Evolutionary conservation across 352 stramenopile species (phyloP).

Genomic region (Globisporangium cederbergense): DNA sequence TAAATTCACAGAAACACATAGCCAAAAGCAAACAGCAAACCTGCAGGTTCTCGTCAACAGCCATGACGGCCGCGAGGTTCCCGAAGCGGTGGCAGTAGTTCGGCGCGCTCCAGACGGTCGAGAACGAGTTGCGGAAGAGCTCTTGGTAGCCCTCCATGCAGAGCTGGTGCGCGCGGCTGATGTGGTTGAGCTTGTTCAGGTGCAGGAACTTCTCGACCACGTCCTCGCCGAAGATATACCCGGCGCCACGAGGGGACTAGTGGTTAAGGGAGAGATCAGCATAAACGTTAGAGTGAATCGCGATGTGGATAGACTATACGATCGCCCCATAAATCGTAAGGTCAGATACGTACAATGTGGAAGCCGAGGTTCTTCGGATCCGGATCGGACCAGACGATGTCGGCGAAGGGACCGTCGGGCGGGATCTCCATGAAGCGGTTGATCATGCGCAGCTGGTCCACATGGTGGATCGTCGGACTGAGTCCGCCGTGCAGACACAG

Average conservation of each 20-base stretch:
- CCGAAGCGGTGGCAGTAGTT: slow-evolving; percentile 89
- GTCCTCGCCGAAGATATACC: slow-evolving; percentile 87
- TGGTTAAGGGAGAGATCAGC: neutral
- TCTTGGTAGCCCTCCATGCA: slow-evolving; percentile 85
- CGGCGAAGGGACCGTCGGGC: slow-evolving; percentile 69
- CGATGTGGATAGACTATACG: neutral
- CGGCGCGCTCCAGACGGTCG: slow-evolving; percentile 81
- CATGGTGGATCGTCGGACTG: slow-evolving; percentile 63
- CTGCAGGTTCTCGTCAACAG: slow-evolving; percentile 56
- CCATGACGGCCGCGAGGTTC: slow-evolving; percentile 71
- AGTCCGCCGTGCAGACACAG: slow-evolving; percentile 68
- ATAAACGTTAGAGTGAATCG: neutral
- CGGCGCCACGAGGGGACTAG: slow-evolving; percentile 70
- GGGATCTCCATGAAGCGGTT: slow-evolving; percentile 80
- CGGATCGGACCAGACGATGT: slow-evolving; percentile 85
- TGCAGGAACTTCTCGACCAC: slow-evolving; percentile 84
- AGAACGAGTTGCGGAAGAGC: slow-evolving; percentile 73
- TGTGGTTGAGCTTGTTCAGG: slow-evolving; percentile 74
- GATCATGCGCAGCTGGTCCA: slow-evolving; percentile 93
- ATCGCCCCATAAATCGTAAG: no score
- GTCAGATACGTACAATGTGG: slow-evolving; percentile 40
- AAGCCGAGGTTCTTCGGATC: slow-evolving; percentile 84
- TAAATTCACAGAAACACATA: neutral
- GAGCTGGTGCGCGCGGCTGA: slow-evolving; percentile 80
- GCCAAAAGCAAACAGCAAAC: slow-evolving; percentile 17